Base-by-base conservation (phyloP, 164 flowering plant genomes). In the Nelumbo lutea region DNA sequence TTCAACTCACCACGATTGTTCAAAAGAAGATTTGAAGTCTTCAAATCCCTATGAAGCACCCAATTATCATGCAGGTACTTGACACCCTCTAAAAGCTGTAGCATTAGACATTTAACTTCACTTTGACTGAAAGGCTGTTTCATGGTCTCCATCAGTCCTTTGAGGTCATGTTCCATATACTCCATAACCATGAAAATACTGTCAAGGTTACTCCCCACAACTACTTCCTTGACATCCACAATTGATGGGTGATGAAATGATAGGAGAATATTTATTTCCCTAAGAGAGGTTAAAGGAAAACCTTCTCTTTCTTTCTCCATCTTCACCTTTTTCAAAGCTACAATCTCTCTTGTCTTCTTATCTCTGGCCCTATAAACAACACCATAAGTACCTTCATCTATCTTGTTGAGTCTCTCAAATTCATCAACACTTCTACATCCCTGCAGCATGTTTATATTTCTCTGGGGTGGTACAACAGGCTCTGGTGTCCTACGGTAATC, bases 31-130 rank as follows among this genome's bases (percentile, higher is more conserved):
- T 91, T 91, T 45, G 97, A 85, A 60, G 94, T 83, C 80, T 91
- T 91, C 72, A 91, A 73, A 76, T 91, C 97, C 81, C 97, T 84
- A 66, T 91, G 97, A 51, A 91, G 79, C 51, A 89, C 85, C 94
- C 94, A 90, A 69, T 91, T 89, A 61, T 86, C 87, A 77, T 91
- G 97, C 70, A 89, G 91, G 78, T 82, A 84, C 51, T 79, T 76
- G 7, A 87, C 81, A 73, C 97, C 94, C 76, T 87, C 85, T 72
- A 91, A 72, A 41, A 91, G 79, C 66, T 91, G 97, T n/a, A 83
- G 72, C 90, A 89, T 87, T 62, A 91, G 67, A 72, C 90, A 83
- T 70, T 91, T 91, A 6, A 87, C 91, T 73, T 91, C 92, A 77
- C 92, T 84, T 60, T 79, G 80, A 68, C 87, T 84, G 70, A 89